Percentiles rank a stretch among this genome's conserved stretches.
These are phyloP conservation scores for Hordeum vulgare DNA, from an alignment of 176 grass and related monocot species.

Conservation along the genomic window DNA sequence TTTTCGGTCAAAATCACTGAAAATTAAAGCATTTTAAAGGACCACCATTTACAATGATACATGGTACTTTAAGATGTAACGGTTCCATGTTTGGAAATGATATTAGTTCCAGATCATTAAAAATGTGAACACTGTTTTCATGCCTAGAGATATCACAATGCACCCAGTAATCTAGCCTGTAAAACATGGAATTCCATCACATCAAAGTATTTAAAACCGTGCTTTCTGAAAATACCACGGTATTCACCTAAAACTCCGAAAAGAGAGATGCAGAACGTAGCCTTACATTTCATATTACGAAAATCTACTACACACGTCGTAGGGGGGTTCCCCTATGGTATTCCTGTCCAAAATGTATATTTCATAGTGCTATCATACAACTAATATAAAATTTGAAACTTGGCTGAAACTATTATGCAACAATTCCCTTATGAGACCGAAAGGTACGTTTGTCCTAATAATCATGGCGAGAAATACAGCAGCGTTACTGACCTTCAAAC, in stretches of 20 bases:
- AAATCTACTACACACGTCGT: neutral
- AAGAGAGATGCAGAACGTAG: no score
- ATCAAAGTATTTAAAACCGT: no score
- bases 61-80: neutral
- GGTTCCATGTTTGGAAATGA: neutral
- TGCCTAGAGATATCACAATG: neutral
- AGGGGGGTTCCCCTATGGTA: neutral
- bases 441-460: neutral
- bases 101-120: neutral
- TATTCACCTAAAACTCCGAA: no score
- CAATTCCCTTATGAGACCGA: neutral
- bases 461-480: neutral
- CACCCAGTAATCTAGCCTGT: neutral
- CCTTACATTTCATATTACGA: no score
- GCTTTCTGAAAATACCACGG: no score
- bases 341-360: neutral
- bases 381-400: neutral
- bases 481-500: neutral
- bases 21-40: slow-evolving; percentile 3
- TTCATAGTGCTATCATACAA: neutral
- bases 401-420: neutral
- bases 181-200: no score
- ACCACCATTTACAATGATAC: neutral
- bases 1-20: neutral
- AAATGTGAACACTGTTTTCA: neutral